These are phyloP conservation scores for Venturia aucupariae DNA, from an alignment of 2,329 filamentous ascomycete species.

Conservation along the genomic window DNA sequence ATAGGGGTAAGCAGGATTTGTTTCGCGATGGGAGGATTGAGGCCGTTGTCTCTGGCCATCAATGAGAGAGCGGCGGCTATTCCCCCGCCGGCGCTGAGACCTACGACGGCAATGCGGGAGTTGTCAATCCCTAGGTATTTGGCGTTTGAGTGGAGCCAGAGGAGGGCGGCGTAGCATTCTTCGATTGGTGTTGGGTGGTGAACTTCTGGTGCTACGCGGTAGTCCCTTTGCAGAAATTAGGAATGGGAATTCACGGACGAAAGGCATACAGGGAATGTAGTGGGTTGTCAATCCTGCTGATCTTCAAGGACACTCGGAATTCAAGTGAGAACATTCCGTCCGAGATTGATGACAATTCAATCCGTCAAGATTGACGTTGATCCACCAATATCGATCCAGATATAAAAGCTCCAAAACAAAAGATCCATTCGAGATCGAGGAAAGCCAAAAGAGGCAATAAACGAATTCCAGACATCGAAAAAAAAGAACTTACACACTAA, in stretches of 20 bases:
- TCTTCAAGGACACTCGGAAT: no score
- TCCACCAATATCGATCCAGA: no score
- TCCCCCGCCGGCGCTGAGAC: constrained; percentile 37
- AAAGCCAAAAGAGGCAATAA: no score
- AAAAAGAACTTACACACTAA: constrained; percentile 22
- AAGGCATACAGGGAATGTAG: no score
- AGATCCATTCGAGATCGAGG: no score
- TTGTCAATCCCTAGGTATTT: constrained; percentile 32
- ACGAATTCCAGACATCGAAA: no score
- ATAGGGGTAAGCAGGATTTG: constrained; percentile 40
- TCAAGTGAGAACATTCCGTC: no score
- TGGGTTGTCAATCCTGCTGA: no score
- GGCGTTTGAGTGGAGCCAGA: constrained; percentile 31
- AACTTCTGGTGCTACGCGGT: constrained; percentile 36
- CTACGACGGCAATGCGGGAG: constrained; percentile 31
- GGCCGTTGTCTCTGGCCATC: constrained; percentile 20
- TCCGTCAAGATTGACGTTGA: no score
- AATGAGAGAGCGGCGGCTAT: constrained; percentile 27
- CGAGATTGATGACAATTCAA: no score
- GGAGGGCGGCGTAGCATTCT: constrained; percentile 33
- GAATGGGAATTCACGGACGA: neutral
- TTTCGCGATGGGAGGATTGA: constrained; percentile 28
- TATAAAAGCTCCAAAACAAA: no score
- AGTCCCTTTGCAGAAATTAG: constrained; percentile 22
- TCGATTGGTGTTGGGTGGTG: constrained; percentile 28